These are phyloP conservation scores for Psilocybe sp. DNA, from an alignment of 768 basidiomycete species.

Conservation along the genomic window DNA sequence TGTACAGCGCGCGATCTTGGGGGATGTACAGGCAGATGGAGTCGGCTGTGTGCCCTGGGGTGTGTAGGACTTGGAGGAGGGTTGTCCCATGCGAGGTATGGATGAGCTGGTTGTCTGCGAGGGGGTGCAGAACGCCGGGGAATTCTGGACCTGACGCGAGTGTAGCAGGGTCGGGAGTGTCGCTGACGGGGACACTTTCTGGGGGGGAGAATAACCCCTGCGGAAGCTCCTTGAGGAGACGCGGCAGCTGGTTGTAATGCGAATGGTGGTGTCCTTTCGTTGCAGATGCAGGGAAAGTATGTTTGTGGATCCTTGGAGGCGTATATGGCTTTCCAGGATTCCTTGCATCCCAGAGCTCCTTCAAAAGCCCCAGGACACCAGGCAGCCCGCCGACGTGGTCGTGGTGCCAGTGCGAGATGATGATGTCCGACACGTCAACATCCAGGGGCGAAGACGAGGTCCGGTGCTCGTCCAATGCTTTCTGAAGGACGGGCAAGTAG, in stretches of 20 bases:
- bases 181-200: constrained; percentile 48
- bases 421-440: constrained; percentile 74
- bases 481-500: constrained; percentile 66
- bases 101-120: constrained; percentile 48
- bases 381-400: constrained; percentile 84
- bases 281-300: constrained; percentile 36
- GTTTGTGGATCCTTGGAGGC: constrained; percentile 77
- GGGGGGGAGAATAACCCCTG: constrained; percentile 44
- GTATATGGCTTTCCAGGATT: constrained; percentile 45
- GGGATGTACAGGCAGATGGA: constrained; percentile 74
- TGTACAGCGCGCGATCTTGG: constrained; percentile 76
- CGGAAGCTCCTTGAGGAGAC: constrained; percentile 38
- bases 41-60: constrained; percentile 90
- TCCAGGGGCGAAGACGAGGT: constrained; percentile 35
- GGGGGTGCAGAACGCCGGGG: no score
- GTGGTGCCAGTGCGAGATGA: constrained; percentile 87
- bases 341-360: constrained; percentile 55
- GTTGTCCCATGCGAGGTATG: constrained; percentile 24
- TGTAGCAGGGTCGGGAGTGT: constrained; percentile 30
- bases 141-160: neutral
- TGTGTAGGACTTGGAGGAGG: constrained; percentile 67
- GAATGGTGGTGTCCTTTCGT: constrained; percentile 15
- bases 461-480: constrained; percentile 46
- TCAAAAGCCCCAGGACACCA: constrained; percentile 64
- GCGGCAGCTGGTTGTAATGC: constrained; percentile 34